These are phyloP conservation scores for Pleurostoma richardsiae DNA, from an alignment of 2,329 filamentous ascomycete genomes.

Conservation along the genomic window DNA sequence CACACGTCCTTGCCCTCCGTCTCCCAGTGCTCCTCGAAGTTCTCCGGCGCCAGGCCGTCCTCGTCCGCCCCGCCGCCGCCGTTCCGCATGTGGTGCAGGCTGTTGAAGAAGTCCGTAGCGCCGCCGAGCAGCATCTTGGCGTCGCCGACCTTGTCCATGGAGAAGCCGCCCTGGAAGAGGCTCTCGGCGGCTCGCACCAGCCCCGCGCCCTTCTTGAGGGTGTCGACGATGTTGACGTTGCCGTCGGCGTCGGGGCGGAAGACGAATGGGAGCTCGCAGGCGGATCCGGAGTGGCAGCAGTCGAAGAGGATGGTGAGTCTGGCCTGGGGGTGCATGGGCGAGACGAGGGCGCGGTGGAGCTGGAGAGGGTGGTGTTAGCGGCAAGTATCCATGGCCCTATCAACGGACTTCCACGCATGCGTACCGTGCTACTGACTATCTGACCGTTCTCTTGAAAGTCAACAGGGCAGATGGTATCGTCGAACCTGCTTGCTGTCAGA, in stretches of 20 bases:
- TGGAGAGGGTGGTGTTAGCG: constrained; percentile 4
- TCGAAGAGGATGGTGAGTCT: constrained; percentile 54
- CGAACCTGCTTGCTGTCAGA: constrained; percentile 14
- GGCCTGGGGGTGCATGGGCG: constrained; percentile 40
- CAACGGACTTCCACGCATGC: not conserved
- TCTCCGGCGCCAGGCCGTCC: constrained; percentile 36
- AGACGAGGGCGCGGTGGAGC: constrained; percentile 47
- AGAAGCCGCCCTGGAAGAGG: constrained; percentile 45
- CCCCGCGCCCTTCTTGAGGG: constrained; percentile 42
- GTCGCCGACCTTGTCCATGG: constrained; percentile 36
- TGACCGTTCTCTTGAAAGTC: constrained; percentile 48
- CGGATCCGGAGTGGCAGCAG: constrained; percentile 57
- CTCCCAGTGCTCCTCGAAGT: constrained; percentile 33
- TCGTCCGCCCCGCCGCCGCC: constrained; percentile 30
- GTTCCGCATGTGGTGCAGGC: constrained; percentile 36
- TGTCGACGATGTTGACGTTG: constrained; percentile 50
- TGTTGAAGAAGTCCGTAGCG: constrained; percentile 48
- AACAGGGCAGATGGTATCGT: constrained; percentile 49
- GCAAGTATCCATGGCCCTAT: not conserved
- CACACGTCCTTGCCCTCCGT: constrained; percentile 32
- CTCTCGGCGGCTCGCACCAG: constrained; percentile 43
- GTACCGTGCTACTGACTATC: constrained; percentile 39
- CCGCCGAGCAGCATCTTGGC: constrained; percentile 47
- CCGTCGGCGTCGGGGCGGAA: constrained; percentile 52
- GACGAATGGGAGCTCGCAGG: constrained; percentile 53